Evolutionary conservation across 306 rosid genomes (phyloP), one percentile per base, ranked within the genome.

Genomic region (Pterocarpus santalinus): DNA sequence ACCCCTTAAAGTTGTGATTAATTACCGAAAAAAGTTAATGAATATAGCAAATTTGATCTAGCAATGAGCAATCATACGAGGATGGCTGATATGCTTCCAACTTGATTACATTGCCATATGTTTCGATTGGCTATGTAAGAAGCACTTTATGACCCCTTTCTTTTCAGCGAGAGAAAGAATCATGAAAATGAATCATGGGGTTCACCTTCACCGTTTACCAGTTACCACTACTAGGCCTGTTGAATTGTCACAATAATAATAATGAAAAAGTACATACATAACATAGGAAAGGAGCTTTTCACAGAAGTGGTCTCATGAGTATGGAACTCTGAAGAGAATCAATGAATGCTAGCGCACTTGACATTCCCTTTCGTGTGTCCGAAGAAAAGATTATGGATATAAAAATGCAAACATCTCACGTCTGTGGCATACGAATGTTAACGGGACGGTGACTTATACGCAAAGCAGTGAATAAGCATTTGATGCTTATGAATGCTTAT

Each of bases 341-440:
- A 63, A 83, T 64, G 65, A 65, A 83, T 83, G 49, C 57, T 65
- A 53, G 58, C 64, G 75, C 86, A 83, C 79, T 83, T 12, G 7
- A 38, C 75, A 41, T 5, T 52, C 47, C 46, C 11, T 51, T 76
- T 44, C 86, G 83, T 82, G 73, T 16, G 62, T 34, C 57, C 17
- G 49, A 83, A 78, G 86, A 56, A 83, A 77, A 62, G 58, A 67
- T 83, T 63, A 82, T 33, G 47, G 28, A n/a, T 76, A 7, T 7
- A 17, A 11, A 41, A 39, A 32, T n/a, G 12, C 7, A 38, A 41
- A 51, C 32, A 72, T 69, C 52, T 39, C 33, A 41, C 43, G 58
- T 44, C 55, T n/a, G 44, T 61, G 71, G 49, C 43, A 82, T 43
- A 14, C 16, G 32, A 51, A 62, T 61, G 65, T 76, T 36, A 38